phyloP scores from a whole-genome alignment of 106 monocot species.

The Vanilla planifolia region DNA sequence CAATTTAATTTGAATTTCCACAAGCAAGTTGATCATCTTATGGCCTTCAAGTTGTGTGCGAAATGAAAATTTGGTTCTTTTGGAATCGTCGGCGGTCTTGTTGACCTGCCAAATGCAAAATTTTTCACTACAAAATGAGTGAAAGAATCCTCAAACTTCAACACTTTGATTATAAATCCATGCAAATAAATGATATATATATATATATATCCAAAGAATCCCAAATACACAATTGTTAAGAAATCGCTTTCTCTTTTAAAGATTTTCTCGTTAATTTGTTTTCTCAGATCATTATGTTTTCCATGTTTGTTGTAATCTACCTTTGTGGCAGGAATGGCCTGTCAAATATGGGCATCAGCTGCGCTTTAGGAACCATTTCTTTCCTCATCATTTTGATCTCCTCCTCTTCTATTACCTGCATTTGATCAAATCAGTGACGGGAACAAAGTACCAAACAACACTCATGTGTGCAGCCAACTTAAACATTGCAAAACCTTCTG shows the following conservation, averaged over 20 bases:
- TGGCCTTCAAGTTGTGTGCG: slow-evolving; percentile 24
- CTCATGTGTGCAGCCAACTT: background rate
- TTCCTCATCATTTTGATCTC: slow-evolving; percentile 63
- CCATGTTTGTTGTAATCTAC: slow-evolving; percentile 8
- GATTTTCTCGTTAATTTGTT: background rate
- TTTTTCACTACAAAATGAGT: too few species aligned
- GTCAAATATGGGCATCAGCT: slow-evolving; percentile 65
- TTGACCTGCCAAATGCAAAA: slow-evolving; percentile 50
- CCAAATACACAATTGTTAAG: background rate
- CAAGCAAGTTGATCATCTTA: slow-evolving; percentile 12
- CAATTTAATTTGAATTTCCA: background rate
- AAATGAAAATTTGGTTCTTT: slow-evolving; percentile 44
- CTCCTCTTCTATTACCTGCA: slow-evolving; percentile 61
- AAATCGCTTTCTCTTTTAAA: too few species aligned
- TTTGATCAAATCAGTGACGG: background rate
- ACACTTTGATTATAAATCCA: too few species aligned
- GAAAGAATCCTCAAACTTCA: too few species aligned
- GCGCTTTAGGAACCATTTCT: slow-evolving; percentile 72
- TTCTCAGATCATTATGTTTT: background rate
- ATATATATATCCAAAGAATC: too few species aligned
- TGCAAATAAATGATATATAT: too few species aligned
- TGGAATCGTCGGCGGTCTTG: slow-evolving; percentile 43
- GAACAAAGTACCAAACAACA: too few species aligned
- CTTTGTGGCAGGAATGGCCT: slow-evolving; percentile 59
- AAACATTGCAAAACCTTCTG: slow-evolving; percentile 29